Base-by-base conservation (phyloP, 129 eudicot species). In the Oenanthe sinensis region DNA sequence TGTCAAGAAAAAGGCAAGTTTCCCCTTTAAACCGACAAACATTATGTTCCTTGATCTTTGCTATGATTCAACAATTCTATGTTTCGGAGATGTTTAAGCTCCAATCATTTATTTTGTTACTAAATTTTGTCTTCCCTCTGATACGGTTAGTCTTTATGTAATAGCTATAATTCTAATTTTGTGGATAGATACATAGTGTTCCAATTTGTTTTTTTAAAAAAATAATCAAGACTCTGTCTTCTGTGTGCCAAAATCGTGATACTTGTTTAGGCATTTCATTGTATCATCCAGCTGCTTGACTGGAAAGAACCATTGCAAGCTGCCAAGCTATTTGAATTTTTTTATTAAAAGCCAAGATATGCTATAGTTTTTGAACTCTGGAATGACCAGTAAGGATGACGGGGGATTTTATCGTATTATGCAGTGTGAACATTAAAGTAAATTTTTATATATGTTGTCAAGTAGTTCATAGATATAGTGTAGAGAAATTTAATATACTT, bases 1-100 rank as follows among this genome's bases (percentile, higher is more conserved):
- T 72, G 97, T 89, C 42, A 90, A 85, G 93, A 92, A 89, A 82
- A 90, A 83, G 97, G 93, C 67, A 77, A 80, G 85, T 67, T 84
- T 75, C 44, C 17, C 45, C 60, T 73, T 74, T 75, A 40, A 19
- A 22, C 24, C 10, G 36, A 19, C 43, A n/a, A 22, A 46, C 55
- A 73, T 6, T 44, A 42, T 43, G 76, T 11, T 44, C 20, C 76
- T 39, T 72, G 19, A 9, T 44, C 9, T n/a, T 72, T 72, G 3
- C 39, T 73, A 22, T 43, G 52, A 8, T 72, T 6, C 37, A 44
- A n/a, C 16, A 11, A 22, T 44, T 42, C 19, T 20, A 43, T 45
- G 37, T 73, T 73, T 26, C 13, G 11, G 50, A 44, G 24, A 74
- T 74, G 55, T 46, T 74, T 74, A 46, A n/a, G 33, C 30, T 24